Evolutionary conservation across 805 yeast genomes (phyloP), one percentile per base, ranked within the genome.

Genomic region (Candida maltosa): DNA sequence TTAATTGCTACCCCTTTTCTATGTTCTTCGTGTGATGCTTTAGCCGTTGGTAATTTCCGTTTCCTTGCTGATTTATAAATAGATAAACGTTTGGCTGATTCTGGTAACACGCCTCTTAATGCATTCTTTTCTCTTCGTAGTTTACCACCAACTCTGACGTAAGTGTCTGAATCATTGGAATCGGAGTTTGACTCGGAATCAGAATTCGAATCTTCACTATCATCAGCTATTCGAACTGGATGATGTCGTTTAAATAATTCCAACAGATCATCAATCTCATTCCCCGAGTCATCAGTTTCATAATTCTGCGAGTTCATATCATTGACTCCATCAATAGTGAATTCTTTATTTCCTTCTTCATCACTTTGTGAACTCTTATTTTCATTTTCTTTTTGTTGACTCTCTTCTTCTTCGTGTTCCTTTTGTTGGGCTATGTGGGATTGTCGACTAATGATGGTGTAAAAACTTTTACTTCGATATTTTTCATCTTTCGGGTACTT

Each of bases 401-500:
- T 7, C 12, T 15, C 18, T 3, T 5, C 5, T 3, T 31, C 34
- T n/a, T 31, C 27, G 19, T 21, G 26, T 21, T 40, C 37, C 20
- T 21, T 18, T 7, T 40, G 31, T n/a, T n/a, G 20, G 7, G 39
- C 38, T 22, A 34, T n/a, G 9, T 30, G 24, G 8, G 43, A 31
- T 21, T 39, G 31, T 34, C 46, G 51, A 5, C 72, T 70, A 22
- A 67, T 40, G 23, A 61, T 63, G 0, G 54, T 47, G 39, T 63
- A 68, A 40, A 68, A 66, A 38, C 54, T 64, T 38, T 58, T 63
- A 4, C 66, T 46, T 32, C 53, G 57, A 40, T 56, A 68, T 20
- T 63, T 58, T 9, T 65, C 70, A 34, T 68, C 73, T 6, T 50
- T 51, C 2, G 70, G 71, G 34, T 62, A 57, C 12, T 52, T 38